A percentile compares a stretch with the other conserved stretches of the same genome.
These are phyloP conservation scores for Sporormia fimetaria DNA, from an alignment of 495 filamentous ascomycete genomes.

Conservation along the genomic window DNA sequence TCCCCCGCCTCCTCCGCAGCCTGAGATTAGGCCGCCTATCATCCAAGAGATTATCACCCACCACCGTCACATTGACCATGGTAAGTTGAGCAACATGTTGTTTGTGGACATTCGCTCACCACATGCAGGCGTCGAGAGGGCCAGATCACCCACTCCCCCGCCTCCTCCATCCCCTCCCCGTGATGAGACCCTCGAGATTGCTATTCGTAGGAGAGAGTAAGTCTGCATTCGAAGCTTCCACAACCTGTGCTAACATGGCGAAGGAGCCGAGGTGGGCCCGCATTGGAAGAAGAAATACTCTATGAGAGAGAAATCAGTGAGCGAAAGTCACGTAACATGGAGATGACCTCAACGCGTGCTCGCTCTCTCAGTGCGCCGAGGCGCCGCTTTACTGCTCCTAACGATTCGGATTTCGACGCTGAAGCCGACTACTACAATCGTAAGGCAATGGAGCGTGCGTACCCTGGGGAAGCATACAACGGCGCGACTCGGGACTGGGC, in stretches of 20 bases:
- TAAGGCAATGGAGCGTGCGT: conserved; percentile 46
- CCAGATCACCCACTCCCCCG: conserved; percentile 30
- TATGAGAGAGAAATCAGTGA: conserved; percentile 44
- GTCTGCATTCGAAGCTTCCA: not conserved
- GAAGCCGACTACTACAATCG: conserved; percentile 59
- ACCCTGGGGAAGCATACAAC: conserved; percentile 54
- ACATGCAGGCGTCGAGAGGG: conserved; percentile 30
- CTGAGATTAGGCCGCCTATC: conserved; percentile 53
- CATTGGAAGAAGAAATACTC: conserved; percentile 48
- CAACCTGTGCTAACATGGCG: not conserved
- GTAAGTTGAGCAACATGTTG: conserved; percentile 35
- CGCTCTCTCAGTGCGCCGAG: conserved; percentile 27
- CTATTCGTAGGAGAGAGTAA: conserved; percentile 38
- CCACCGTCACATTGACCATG: conserved; percentile 81
- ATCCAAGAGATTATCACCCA: conserved; percentile 75
- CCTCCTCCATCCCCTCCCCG: conserved; percentile 35
- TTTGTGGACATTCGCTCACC: not conserved
- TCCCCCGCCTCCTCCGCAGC: conserved; percentile 39
- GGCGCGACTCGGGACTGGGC: conserved; percentile 61
- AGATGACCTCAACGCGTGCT: conserved; percentile 15
- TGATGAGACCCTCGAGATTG: conserved; percentile 37
- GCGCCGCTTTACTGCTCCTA: conserved; percentile 25
- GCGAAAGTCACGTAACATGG: conserved; percentile 27
- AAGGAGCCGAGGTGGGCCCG: conserved; percentile 26
- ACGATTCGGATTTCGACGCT: conserved; percentile 38